Conservation (phyloP, 1,139 yeast species). For the Kodamaea ohmeri region DNA sequence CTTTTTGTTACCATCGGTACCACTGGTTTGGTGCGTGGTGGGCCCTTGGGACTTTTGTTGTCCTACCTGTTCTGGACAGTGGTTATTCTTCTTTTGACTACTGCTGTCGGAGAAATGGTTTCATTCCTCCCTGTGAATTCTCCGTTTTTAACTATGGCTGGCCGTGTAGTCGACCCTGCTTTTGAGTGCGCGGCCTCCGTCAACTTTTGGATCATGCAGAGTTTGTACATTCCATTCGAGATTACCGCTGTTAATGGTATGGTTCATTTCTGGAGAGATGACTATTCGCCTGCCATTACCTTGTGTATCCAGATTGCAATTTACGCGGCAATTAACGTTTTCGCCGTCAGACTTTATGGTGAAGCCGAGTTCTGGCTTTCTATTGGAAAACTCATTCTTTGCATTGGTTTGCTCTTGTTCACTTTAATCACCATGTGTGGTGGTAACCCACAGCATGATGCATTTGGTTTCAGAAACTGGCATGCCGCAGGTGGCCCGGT, state of each 20-base stretch:
- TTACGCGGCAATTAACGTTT: constrained; percentile 61
- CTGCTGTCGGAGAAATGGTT: constrained; percentile 80
- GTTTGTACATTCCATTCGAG: constrained; percentile 78
- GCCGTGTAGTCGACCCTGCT: constrained; percentile 60
- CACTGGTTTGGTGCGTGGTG: constrained; percentile 41
- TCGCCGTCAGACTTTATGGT: constrained; percentile 74
- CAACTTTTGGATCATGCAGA: constrained; percentile 76
- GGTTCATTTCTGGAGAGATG: constrained; percentile 77
- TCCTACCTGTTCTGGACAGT: constrained; percentile 45
- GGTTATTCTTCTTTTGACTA: constrained; percentile 60
- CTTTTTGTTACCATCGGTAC: constrained; percentile 48
- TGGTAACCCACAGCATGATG: constrained; percentile 68
- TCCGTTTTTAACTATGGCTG: constrained; percentile 54
- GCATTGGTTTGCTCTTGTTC: constrained; percentile 68
- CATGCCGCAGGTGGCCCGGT: constrained; percentile 46
- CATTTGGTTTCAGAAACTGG: constrained; percentile 70
- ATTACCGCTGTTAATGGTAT: constrained; percentile 77
- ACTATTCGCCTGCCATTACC: constrained; percentile 65
- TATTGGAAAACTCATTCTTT: constrained; percentile 66
- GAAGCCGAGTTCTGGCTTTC: constrained; percentile 82
- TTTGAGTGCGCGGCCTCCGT: constrained; percentile 76
- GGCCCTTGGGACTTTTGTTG: constrained; percentile 47
- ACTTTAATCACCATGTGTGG: constrained; percentile 83
- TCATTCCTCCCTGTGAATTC: constrained; percentile 73
- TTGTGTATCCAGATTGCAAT: constrained; percentile 60